Evolutionary conservation across 371 early-diverging fungal species (phyloP), one percentile per base, ranked within the genome.

Genomic region (Capillidium rhysosporum): DNA sequence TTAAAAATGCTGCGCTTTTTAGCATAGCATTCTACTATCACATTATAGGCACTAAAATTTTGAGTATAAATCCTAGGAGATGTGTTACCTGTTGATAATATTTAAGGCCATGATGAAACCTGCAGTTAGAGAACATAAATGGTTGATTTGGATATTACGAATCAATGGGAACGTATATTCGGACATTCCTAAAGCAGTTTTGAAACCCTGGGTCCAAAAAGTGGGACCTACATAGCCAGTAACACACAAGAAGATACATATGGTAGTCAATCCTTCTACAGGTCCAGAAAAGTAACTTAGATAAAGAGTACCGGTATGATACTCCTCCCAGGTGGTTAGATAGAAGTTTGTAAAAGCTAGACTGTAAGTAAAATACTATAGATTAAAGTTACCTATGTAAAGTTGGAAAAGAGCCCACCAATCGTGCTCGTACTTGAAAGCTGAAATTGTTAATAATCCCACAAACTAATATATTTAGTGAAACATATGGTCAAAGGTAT

Each of bases 281-380:
- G 98, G 94, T 10, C 98, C 99, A 58, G 82, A 88, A 66, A 96
- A 82, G 47, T 87, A 76, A 21, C 91, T 89, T 31, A 98, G 71
- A 59, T 80, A 92, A 46, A 98, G 74, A 2, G 77, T 65, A 12
- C 89, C 89, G 0, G 96, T 94, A 63, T 93, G 88, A 62, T 91
- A 96, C 57, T 91, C 92, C 64, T 98, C 93, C 84, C 92, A 87
- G 5, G 92, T 90, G 52, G 88, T 79, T 58, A 91, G 67, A 71
- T 86, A 98, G 69, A 94, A 98, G 68, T 80, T 82, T 48, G 72
- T 71, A 29, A 82, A 63, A 48, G 84, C 84, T 55, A 43, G n/a
- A 23, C 34, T 49, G 18, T 40, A n/a, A 55, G 5, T 41, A 10
- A 26, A 10, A 40, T 40, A 29, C 25, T 12, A 2, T 34, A 34